phyloP scores from a whole-genome alignment of 768 basidiomycete genomes.

The Leucogyrophana mollusca region DNA sequence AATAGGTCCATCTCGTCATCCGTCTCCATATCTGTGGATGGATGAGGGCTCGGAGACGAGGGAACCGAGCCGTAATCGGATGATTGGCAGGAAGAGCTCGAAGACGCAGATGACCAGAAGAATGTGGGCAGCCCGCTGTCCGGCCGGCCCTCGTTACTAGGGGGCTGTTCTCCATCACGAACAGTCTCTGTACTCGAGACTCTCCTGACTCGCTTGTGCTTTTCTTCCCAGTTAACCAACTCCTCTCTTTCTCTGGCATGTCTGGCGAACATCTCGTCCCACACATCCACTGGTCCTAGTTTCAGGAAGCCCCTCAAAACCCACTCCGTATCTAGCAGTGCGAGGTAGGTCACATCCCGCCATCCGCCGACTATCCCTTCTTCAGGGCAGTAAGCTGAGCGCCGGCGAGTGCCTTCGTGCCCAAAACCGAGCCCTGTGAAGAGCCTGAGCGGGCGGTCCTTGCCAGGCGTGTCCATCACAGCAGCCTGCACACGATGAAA shows the following conservation, averaged over 20 bases:
- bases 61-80: conserved; percentile 17
- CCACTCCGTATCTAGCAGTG: conserved; percentile 65
- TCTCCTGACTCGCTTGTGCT: conserved; percentile 26
- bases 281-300: conserved; percentile 37
- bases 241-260: conserved; percentile 60
- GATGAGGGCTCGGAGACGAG: conserved; percentile 16
- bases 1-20: conserved; percentile 13
- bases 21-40: conserved; percentile 12
- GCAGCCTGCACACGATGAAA: conserved; percentile 37
- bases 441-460: conserved; percentile 42
- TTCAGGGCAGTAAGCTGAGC: conserved; percentile 45
- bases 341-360: conserved; percentile 62
- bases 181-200: conserved; percentile 45
- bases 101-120: conserved; percentile 1
- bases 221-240: conserved; percentile 50
- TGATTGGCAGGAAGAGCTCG: conserved; percentile 10
- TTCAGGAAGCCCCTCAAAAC: conserved; percentile 30
- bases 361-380: conserved; percentile 41
- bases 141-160: conserved; percentile 6
- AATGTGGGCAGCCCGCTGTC: conserved; percentile 8
- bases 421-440: conserved; percentile 53
- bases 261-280: conserved; percentile 62
- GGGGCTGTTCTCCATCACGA: conserved; percentile 16
- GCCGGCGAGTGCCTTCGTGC: conserved; percentile 63
- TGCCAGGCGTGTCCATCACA: conserved; percentile 43